phyloP scores from a whole-genome alignment of 73 alveolate genomes.

The Uronychia setigera region DNA sequence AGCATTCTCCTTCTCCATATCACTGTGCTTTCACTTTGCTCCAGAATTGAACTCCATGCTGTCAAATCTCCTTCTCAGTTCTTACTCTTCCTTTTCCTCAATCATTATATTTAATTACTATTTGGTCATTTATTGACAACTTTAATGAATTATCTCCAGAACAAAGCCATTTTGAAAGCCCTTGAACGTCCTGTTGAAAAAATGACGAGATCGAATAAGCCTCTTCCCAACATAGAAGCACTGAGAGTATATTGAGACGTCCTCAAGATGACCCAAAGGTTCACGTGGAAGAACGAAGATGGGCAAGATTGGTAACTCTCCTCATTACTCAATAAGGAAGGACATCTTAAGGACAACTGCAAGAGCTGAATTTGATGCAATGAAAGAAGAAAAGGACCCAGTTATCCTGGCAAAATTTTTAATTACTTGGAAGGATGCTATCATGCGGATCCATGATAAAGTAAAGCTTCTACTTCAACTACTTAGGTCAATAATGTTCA shows the following conservation, averaged over 20 bases:
- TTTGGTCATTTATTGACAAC: not conserved
- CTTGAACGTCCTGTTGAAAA: conserved; percentile 44
- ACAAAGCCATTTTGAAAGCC: conserved; percentile 34
- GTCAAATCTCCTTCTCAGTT: no score
- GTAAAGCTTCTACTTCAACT: not conserved
- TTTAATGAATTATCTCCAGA: not conserved
- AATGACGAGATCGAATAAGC: conserved; percentile 31
- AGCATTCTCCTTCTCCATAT: not conserved
- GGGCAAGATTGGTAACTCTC: conserved; percentile 54
- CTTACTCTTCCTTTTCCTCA: not conserved
- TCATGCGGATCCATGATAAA: conserved; percentile 63
- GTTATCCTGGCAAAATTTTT: conserved; percentile 50
- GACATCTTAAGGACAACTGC: conserved; percentile 29
- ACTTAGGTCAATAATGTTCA: conserved; percentile 41
- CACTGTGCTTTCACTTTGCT: not conserved
- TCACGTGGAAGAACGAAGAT: conserved; percentile 68
- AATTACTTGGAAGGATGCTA: conserved; percentile 58
- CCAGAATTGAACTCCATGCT: not conserved
- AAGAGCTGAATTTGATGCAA: conserved; percentile 51
- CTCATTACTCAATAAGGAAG: not conserved
- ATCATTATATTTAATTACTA: not conserved
- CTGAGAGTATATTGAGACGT: conserved; percentile 39
- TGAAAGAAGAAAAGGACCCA: conserved; percentile 52
- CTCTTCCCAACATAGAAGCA: conserved; percentile 12
- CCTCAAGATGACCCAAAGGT: conserved; percentile 46